A percentile compares a stretch with the other conserved stretches of the same genome.
Evolutionary conservation across 23 red algal species (phyloP).

Genomic region (Gracilaria caudata): DNA sequence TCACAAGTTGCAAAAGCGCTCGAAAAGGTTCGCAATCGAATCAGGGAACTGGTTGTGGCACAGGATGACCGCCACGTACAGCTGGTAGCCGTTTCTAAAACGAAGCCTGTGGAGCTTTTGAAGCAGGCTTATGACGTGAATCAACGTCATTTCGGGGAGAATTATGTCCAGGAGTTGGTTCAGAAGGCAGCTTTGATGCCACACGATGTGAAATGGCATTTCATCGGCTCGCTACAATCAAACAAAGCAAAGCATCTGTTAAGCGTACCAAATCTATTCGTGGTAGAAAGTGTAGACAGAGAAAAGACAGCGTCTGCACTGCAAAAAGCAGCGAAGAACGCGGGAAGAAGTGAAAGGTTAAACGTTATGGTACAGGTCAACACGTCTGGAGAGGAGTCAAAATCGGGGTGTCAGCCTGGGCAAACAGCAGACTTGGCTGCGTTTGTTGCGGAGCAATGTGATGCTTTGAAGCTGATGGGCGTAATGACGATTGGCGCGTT

Average conservation of each 20-base stretch:
- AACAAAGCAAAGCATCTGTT: slow-evolving; percentile 89
- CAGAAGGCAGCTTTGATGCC: slow-evolving; percentile 73
- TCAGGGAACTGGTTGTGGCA: neutral
- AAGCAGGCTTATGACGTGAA: slow-evolving; percentile 76
- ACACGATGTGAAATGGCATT: slow-evolving; percentile 86
- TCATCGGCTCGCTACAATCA: slow-evolving; percentile 90
- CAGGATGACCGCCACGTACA: slow-evolving; percentile 23
- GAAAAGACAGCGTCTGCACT: slow-evolving; percentile 80
- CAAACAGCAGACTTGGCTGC: slow-evolving; percentile 68
- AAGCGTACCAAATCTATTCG: slow-evolving; percentile 66
- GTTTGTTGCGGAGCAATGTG: slow-evolving; percentile 68
- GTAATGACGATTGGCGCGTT: slow-evolving; percentile 98
- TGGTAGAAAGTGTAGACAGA: slow-evolving; percentile 92
- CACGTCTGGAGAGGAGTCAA: slow-evolving; percentile 85
- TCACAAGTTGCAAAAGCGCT: slow-evolving; percentile 27
- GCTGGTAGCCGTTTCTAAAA: slow-evolving; percentile 95
- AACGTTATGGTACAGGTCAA: slow-evolving; percentile 97
- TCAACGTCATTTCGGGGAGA: slow-evolving; percentile 95
- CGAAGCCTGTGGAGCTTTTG: slow-evolving; percentile 64
- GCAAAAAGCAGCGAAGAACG: slow-evolving; percentile 45
- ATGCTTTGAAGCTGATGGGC: slow-evolving; percentile 71
- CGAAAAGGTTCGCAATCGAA: slow-evolving; percentile 42
- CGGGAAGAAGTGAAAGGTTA: slow-evolving; percentile 43
- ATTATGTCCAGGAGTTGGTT: slow-evolving; percentile 97
- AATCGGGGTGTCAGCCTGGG: slow-evolving; percentile 70